Evolutionary conservation across 208 protist species (phyloP), one percentile per base, ranked within the genome.

Genomic region (Acanthamoeba royreba): DNA sequence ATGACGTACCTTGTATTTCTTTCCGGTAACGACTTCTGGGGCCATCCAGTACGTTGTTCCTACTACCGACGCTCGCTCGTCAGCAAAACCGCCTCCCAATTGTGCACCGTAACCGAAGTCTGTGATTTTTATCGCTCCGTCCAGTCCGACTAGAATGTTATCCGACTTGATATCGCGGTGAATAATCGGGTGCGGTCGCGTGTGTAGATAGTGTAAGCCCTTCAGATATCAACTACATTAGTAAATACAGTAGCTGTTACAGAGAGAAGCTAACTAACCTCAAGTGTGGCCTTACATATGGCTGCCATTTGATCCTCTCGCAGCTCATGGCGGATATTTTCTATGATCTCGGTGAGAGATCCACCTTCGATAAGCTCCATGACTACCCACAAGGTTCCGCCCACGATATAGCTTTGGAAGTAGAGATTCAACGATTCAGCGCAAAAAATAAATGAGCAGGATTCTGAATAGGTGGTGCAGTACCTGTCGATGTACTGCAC

Each of bases 341-440:
- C n/a, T n/a, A n/a, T n/a, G n/a, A n/a, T n/a, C n/a, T 90, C 83
- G 17, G 83, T 28, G 17, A 90, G 28, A 15, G 83, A 58, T 55
- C 83, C 83, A n/a, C 83, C 83, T 19, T 90, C 83, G n/a, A 90
- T 58, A 79, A 40, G 74, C 83, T 90, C 83, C 83, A 90, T 90
- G n/a, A 83, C 46, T 19, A 90, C 83, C 83, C 74, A 81, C 17
- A 81, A 81, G n/a, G n/a, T n/a, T n/a, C n/a, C n/a, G n/a, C n/a
- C n/a, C n/a, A n/a, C n/a, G n/a, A n/a, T n/a, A n/a, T n/a, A n/a
- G n/a, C n/a, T n/a, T n/a, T n/a, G n/a, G n/a, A 81, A 43, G 28
- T 33, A 81, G 17, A 81, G 17, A 81, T 40, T 81, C 15, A 40
- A 22, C 17, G 28, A n/a, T n/a, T n/a, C 19, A 19, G 19, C 53